Conservation (phyloP, 2,329 filamentous ascomycete species). For the Fusarium praegraminearum region DNA sequence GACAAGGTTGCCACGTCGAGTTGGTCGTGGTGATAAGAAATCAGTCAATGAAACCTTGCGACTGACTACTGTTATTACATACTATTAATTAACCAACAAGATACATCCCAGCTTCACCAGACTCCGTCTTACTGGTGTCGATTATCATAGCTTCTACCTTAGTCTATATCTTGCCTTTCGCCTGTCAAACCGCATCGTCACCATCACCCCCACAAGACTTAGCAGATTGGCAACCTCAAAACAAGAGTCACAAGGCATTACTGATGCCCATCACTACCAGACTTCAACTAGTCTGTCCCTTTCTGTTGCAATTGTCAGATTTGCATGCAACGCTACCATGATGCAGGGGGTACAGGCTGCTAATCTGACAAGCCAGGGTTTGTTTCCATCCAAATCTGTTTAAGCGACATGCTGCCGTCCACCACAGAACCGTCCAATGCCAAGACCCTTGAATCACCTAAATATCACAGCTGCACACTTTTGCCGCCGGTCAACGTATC, state of each 20-base stretch:
- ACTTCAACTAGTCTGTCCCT: slow-evolving; percentile 32
- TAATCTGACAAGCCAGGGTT: slow-evolving; percentile 35
- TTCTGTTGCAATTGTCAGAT: slow-evolving; percentile 41
- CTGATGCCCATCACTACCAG: slow-evolving; percentile 25
- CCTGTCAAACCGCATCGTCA: slow-evolving; percentile 2
- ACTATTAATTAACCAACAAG: slow-evolving; percentile 9
- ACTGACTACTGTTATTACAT: neutral
- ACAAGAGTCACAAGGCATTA: slow-evolving; percentile 14
- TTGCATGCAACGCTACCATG: slow-evolving; percentile 40
- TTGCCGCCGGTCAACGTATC: slow-evolving; percentile 32
- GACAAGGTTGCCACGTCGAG: slow-evolving; percentile 2
- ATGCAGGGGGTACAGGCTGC: slow-evolving; percentile 29
- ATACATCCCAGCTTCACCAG: slow-evolving; percentile 1
- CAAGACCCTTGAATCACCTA: slow-evolving; percentile 27
- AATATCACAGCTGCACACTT: slow-evolving; percentile 17
- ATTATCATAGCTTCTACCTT: slow-evolving; percentile 6
- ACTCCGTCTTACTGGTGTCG: slow-evolving; percentile 11
- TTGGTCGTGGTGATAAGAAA: slow-evolving; percentile 20
- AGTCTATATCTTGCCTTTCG: slow-evolving; percentile 13
- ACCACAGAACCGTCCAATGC: slow-evolving; percentile 1
- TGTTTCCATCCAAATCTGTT: slow-evolving; percentile 18
- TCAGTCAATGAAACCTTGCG: neutral
- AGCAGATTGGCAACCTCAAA: neutral
- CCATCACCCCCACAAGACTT: slow-evolving; percentile 18
- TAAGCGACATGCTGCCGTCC: slow-evolving; percentile 31